Conservation (phyloP, 2,329 filamentous ascomycete species). For the Cadophora sp. region DNA sequence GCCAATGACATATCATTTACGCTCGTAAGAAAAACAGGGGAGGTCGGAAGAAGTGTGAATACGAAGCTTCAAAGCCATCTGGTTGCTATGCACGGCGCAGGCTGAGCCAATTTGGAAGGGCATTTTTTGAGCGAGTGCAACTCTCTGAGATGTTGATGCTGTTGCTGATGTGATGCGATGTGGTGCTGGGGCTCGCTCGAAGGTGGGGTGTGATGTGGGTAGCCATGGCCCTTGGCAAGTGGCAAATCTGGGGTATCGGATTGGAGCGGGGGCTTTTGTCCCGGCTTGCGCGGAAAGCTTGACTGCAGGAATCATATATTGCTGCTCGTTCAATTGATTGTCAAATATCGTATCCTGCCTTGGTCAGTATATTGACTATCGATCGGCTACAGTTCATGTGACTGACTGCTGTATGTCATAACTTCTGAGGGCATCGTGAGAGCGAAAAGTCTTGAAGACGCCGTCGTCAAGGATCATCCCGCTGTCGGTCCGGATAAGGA, state of each 20-base stretch:
- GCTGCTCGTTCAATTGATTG: not conserved
- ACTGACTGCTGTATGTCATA: not conserved
- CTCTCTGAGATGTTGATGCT: slow-evolving; percentile 2
- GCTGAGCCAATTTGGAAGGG: not conserved
- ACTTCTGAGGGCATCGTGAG: not conserved
- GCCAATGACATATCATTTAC: not conserved
- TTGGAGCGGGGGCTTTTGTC: slow-evolving; percentile 5
- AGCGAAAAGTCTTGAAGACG: slow-evolving; percentile 8
- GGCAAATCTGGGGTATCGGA: slow-evolving; percentile 1
- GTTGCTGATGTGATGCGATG: slow-evolving; percentile 5
- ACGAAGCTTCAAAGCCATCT: not conserved
- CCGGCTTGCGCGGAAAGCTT: slow-evolving; percentile 9
- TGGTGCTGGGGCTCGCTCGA: not conserved
- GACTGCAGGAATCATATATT: slow-evolving; percentile 4
- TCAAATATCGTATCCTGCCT: not conserved
- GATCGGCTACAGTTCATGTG: not conserved
- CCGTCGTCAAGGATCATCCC: not conserved
- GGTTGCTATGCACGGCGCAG: not conserved
- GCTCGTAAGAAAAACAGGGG: slow-evolving; percentile 13
- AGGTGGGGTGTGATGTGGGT: not conserved
- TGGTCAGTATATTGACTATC: slow-evolving; percentile 6
- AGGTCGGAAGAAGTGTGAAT: slow-evolving; percentile 9
- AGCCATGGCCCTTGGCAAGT: not conserved
- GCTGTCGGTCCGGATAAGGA: slow-evolving; percentile 9
- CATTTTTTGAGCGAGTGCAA: not conserved